Conservation (phyloP, 768 basidiomycete genomes). For the Neoboletus magnificus region DNA sequence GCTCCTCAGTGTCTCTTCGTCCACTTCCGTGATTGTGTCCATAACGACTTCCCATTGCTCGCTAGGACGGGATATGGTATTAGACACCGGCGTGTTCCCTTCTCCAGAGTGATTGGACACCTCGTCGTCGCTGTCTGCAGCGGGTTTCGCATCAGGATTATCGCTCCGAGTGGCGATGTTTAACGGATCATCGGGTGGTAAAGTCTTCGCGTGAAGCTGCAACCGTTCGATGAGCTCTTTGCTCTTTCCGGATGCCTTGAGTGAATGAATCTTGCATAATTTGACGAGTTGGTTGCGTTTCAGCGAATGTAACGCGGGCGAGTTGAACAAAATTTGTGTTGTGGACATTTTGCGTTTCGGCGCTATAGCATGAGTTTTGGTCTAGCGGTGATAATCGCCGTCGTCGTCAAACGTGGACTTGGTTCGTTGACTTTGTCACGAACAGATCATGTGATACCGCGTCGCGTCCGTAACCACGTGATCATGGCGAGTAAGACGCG, state of each 20-base stretch:
- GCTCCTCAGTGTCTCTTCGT: conserved; percentile 45
- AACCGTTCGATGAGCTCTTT: conserved; percentile 67
- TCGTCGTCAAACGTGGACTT: neutral
- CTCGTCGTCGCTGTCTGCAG: conserved; percentile 33
- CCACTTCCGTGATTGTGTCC: conserved; percentile 70
- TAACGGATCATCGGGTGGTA: conserved; percentile 55
- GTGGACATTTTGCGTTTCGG: conserved; percentile 49
- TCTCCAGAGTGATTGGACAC: conserved; percentile 22
- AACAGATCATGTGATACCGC: conserved; percentile 17
- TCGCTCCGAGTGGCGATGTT: conserved; percentile 56
- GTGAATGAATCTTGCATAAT: conserved; percentile 77
- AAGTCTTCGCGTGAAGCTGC: conserved; percentile 60
- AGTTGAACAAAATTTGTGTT: conserved; percentile 80
- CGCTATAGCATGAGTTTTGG: neutral
- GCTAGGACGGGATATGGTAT: conserved; percentile 53
- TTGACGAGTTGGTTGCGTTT: conserved; percentile 83
- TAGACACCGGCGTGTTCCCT: conserved; percentile 2
- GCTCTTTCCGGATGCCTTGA: conserved; percentile 82
- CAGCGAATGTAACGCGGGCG: conserved; percentile 77
- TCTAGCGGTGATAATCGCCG: neutral
- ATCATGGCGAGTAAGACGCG: neutral
- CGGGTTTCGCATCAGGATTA: conserved; percentile 28
- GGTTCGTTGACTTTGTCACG: conserved; percentile 19
- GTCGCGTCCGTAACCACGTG: conserved; percentile 15
- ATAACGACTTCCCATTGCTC: conserved; percentile 88